Percentiles rank a stretch among this genome's conserved stretches.
Conservation (phyloP, 306 rosid species). For the Vigna hirtella region DNA sequence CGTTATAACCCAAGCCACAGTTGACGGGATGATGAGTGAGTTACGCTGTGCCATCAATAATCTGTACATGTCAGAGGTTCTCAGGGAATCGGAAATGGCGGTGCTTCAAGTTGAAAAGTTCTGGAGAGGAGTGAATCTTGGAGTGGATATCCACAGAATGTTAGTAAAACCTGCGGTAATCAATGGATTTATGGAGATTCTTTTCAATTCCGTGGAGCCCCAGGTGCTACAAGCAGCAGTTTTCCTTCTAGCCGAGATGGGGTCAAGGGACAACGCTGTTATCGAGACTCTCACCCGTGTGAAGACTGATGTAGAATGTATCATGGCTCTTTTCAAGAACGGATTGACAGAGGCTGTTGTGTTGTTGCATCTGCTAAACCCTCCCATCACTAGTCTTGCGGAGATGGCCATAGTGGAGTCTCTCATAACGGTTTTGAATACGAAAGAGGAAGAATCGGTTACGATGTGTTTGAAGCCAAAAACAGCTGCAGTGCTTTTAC, state of each 20-base stretch:
- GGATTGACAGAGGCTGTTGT: slow-evolving; percentile 86
- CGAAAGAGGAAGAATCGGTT: slow-evolving; percentile 63
- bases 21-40: slow-evolving; percentile 66
- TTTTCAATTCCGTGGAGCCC: slow-evolving; percentile 75
- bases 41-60: slow-evolving; percentile 65
- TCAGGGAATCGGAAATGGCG: slow-evolving; percentile 82
- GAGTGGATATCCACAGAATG: slow-evolving; percentile 64
- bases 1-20: slow-evolving; percentile 64
- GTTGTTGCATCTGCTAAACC: slow-evolving; percentile 71
- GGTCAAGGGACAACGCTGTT: slow-evolving; percentile 71
- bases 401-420: slow-evolving; percentile 64
- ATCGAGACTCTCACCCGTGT: slow-evolving; percentile 77
- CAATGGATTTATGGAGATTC: slow-evolving; percentile 85
- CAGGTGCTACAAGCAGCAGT: slow-evolving; percentile 70
- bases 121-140: slow-evolving; percentile 72
- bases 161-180: slow-evolving; percentile 74
- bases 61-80: slow-evolving; percentile 76
- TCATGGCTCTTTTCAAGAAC: slow-evolving; percentile 71
- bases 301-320: slow-evolving; percentile 82
- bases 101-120: slow-evolving; percentile 74
- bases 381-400: slow-evolving; percentile 49
- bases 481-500: slow-evolving; percentile 76
- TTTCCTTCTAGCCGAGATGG: slow-evolving; percentile 81
- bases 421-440: slow-evolving; percentile 61
- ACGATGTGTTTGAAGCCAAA: slow-evolving; percentile 70